Evolutionary conservation across 768 basidiomycete species (phyloP).

Genomic region (Tricholoma flavovirens): DNA sequence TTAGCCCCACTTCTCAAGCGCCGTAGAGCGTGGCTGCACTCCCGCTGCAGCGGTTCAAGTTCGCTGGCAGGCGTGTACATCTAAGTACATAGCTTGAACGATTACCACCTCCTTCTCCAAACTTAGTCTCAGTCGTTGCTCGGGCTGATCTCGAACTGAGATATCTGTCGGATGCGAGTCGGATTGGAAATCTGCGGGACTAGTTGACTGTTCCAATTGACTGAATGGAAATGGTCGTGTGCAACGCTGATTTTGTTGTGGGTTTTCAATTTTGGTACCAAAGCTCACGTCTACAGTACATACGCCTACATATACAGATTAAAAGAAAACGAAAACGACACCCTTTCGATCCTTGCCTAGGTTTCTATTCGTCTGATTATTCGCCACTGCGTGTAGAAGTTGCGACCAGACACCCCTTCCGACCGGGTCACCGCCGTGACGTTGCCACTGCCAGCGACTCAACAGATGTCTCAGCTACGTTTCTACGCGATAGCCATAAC

Average conservation of each 20-base stretch:
- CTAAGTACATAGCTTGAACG: too few relatives aligned
- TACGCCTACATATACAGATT: conserved; percentile 13
- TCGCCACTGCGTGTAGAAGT: background rate
- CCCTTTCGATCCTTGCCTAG: conserved; percentile 34
- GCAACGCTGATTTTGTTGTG: background rate
- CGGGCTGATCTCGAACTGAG: background rate
- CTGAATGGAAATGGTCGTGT: background rate
- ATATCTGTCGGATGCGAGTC: background rate
- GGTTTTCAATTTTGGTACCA: background rate
- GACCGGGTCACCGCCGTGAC: too few relatives aligned
- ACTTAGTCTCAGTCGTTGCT: background rate
- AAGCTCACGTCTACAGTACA: background rate
- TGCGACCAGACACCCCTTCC: background rate
- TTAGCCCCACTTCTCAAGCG: too few relatives aligned
- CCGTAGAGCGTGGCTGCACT: too few relatives aligned
- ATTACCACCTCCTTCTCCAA: background rate
- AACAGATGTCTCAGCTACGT: background rate
- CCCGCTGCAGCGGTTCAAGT: too few relatives aligned
- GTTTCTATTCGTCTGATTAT: conserved; percentile 26
- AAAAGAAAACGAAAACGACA: conserved; percentile 25
- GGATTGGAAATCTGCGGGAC: background rate
- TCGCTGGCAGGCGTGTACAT: too few relatives aligned
- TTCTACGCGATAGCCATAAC: background rate
- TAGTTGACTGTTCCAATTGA: background rate
- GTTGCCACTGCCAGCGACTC: too few relatives aligned